These are phyloP conservation scores for Aureobasidium sp. DNA, from an alignment of 2,329 filamentous ascomycete species.

Conservation along the genomic window DNA sequence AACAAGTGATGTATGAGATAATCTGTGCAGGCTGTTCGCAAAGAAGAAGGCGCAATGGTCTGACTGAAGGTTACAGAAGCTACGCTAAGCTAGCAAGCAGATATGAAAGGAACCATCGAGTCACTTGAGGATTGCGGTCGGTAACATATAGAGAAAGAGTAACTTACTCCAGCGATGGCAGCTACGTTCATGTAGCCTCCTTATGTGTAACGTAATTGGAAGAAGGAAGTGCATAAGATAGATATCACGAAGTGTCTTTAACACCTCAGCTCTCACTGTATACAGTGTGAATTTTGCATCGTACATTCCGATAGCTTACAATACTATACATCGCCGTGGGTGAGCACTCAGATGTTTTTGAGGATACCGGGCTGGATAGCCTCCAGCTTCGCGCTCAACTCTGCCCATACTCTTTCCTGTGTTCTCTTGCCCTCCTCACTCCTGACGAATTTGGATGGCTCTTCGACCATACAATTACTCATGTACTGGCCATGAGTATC, in stretches of 20 bases:
- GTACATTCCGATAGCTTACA: too few species aligned
- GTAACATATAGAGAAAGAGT: too few species aligned
- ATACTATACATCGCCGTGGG: not conserved
- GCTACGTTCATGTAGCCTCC: too few species aligned
- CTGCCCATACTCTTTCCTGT: slow-evolving; percentile 34
- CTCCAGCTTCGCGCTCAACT: slow-evolving; percentile 35
- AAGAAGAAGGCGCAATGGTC: not conserved
- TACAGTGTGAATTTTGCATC: too few species aligned
- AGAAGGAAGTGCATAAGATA: too few species aligned
- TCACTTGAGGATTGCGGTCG: too few species aligned
- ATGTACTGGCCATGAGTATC: slow-evolving; percentile 38
- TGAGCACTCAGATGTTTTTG: slow-evolving; percentile 14
- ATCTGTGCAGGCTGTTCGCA: not conserved
- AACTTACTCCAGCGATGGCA: too few species aligned
- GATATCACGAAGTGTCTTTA: too few species aligned
- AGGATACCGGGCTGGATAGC: slow-evolving; percentile 29
- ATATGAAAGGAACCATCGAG: not conserved
- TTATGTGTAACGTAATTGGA: too few species aligned
- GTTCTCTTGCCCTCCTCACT: slow-evolving; percentile 31
- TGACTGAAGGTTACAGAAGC: not conserved
- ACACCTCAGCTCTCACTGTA: too few species aligned
- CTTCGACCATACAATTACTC: slow-evolving; percentile 27
- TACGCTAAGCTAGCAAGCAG: not conserved
- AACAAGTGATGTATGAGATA: not conserved
- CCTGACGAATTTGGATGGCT: slow-evolving; percentile 28